Percentiles rank a stretch among this genome's conserved stretches.
phyloP scores from a whole-genome alignment of 78 protist genomes.

The Monosiga brevicollis region DNA sequence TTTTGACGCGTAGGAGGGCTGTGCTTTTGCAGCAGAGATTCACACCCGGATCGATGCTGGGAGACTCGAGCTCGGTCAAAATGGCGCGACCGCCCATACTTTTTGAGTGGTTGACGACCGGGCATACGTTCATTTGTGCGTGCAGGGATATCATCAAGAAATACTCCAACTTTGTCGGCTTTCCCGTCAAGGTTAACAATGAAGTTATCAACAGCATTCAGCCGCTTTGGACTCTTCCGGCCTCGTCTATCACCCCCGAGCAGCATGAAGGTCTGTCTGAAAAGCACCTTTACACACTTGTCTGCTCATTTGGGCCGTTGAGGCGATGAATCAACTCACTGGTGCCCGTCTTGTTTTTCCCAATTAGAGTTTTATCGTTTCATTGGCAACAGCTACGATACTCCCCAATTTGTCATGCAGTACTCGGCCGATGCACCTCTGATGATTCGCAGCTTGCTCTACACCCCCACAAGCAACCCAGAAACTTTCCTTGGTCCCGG shows the following conservation, averaged over 20 bases:
- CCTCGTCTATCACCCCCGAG: constrained; percentile 59
- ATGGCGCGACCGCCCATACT: too few relatives aligned
- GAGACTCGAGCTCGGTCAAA: too few relatives aligned
- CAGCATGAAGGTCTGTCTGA: constrained; percentile 61
- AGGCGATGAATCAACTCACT: too few relatives aligned
- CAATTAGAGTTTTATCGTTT: constrained; percentile 51
- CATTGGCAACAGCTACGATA: constrained; percentile 37
- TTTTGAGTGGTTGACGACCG: neutral
- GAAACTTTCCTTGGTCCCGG: too few relatives aligned
- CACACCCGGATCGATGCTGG: too few relatives aligned
- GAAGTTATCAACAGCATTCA: constrained; percentile 58
- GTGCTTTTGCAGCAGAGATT: too few relatives aligned
- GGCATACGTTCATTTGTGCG: neutral
- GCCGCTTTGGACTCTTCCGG: constrained; percentile 75
- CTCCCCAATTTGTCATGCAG: constrained; percentile 46
- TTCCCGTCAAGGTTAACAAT: constrained; percentile 73
- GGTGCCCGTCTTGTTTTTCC: too few relatives aligned
- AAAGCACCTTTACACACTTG: too few relatives aligned
- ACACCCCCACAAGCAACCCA: constrained; percentile 69
- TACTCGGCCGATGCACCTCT: constrained; percentile 58
- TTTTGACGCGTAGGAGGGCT: too few relatives aligned
- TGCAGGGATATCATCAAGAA: constrained; percentile 40
- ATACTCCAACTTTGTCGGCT: constrained; percentile 78
- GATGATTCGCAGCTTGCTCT: constrained; percentile 49
- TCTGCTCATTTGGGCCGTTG: too few relatives aligned